Conservation (phyloP, 2,329 filamentous ascomycete genomes). For the Aspergillus costaricaensis region DNA sequence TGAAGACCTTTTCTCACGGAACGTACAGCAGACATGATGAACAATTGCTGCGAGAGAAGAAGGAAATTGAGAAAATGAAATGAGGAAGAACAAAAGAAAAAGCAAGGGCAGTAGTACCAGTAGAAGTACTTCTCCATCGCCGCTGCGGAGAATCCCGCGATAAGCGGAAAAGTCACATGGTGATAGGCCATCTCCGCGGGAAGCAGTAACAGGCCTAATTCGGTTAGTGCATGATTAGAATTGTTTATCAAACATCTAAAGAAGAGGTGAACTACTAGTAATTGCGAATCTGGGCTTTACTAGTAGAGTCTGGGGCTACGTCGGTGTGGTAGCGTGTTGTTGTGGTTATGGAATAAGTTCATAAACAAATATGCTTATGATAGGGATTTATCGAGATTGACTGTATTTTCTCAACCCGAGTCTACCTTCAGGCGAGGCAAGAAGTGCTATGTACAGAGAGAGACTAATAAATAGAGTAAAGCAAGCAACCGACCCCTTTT, state of each 20-base stretch:
- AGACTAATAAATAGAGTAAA: neutral
- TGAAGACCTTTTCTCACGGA: slow-evolving; percentile 33
- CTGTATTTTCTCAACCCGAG: neutral
- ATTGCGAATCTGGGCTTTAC: too few relatives aligned
- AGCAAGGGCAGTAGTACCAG: neutral
- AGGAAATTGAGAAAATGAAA: neutral
- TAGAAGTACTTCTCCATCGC: neutral
- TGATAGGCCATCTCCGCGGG: neutral
- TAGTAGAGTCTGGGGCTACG: too few relatives aligned
- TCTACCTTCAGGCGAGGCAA: neutral
- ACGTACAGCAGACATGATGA: slow-evolving; percentile 33
- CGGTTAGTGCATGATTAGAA: too few relatives aligned
- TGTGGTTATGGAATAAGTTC: too few relatives aligned
- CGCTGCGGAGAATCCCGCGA: neutral
- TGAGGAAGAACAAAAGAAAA: neutral
- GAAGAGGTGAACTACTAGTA: too few relatives aligned
- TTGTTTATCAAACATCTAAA: too few relatives aligned
- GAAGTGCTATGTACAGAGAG: neutral
- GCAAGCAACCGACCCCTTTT: neutral
- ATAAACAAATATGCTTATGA: too few relatives aligned
- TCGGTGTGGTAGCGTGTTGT: too few relatives aligned
- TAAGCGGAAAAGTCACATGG: slow-evolving; percentile 1
- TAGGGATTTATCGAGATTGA: neutral
- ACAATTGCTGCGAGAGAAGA: slow-evolving; percentile 9
- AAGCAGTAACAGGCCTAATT: neutral